Percentiles rank a stretch among this genome's conserved stretches.
Conservation (phyloP, 768 basidiomycete species). For the Wakefieldia striispora region DNA sequence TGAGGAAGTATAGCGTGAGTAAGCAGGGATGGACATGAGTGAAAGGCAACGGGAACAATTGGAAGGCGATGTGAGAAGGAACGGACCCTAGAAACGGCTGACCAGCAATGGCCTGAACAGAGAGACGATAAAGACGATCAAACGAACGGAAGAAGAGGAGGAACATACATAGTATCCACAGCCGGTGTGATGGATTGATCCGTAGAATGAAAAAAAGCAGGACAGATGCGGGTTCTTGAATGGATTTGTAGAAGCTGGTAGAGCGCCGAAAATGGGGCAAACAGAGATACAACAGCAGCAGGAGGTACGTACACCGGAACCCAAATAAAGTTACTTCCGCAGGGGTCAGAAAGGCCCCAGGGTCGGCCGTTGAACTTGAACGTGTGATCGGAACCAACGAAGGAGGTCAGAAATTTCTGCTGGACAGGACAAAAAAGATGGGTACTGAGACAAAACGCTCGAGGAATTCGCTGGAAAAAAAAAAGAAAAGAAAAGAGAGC, state of each 20-base stretch:
- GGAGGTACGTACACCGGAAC: no score
- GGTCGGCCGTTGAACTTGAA: no score
- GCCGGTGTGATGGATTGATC: slow-evolving; percentile 5
- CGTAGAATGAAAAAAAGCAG: neutral
- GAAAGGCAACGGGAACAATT: neutral
- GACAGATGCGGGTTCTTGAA: slow-evolving; percentile 1
- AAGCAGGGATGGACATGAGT: neutral
- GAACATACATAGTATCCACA: slow-evolving; percentile 20
- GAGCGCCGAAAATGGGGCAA: slow-evolving; percentile 13
- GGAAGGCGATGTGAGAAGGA: neutral
- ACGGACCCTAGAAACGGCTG: slow-evolving; percentile 15
- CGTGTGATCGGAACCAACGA: neutral
- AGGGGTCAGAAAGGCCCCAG: no score
- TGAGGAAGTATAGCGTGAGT: neutral
- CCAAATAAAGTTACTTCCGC: no score
- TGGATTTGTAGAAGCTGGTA: neutral
- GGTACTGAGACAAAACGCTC: no score
- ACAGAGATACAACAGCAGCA: slow-evolving; percentile 14
- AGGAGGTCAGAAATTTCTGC: neutral
- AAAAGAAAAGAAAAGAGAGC: no score
- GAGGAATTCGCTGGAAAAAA: neutral
- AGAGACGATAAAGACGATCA: slow-evolving; percentile 2
- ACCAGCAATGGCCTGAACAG: slow-evolving; percentile 15
- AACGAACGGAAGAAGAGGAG: neutral
- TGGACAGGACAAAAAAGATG: no score